Percentiles rank a stretch among this genome's conserved stretches.
These are phyloP conservation scores for Lablab purpureus DNA, from an alignment of 306 rosid genomes.

Conservation along the genomic window DNA sequence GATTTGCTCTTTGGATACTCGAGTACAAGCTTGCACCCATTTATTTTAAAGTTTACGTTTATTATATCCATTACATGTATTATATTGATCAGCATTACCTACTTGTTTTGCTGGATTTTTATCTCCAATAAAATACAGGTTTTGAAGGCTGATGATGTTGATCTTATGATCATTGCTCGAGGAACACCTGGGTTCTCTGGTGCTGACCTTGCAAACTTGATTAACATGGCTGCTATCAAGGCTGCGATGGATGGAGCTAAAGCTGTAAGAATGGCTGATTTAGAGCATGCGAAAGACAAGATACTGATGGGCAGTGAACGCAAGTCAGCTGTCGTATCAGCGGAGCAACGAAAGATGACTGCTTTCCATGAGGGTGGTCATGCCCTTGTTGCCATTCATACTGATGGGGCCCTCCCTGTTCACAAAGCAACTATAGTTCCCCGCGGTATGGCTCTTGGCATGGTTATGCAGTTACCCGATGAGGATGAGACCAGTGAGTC, in stretches of 20 bases:
- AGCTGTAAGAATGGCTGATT: slow-evolving; percentile 81
- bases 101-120: background rate
- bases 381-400: slow-evolving; percentile 86
- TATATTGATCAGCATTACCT: background rate
- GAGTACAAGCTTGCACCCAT: background rate
- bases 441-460: slow-evolving; percentile 81
- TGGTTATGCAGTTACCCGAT: slow-evolving; percentile 82
- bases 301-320: slow-evolving; percentile 93
- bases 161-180: slow-evolving; percentile 74
- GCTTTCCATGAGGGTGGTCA: slow-evolving; percentile 94
- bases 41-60: background rate
- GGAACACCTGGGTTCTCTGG: slow-evolving; percentile 94
- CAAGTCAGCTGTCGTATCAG: slow-evolving; percentile 78
- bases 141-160: slow-evolving; percentile 82
- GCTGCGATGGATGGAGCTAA: slow-evolving; percentile 97
- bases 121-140: slow-evolving; percentile 55
- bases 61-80: background rate
- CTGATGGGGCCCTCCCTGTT: slow-evolving; percentile 84
- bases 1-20: slow-evolving; percentile 16
- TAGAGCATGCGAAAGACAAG: slow-evolving; percentile 85
- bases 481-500: slow-evolving; percentile 72
- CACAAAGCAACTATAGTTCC: slow-evolving; percentile 96
- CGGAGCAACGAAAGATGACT: slow-evolving; percentile 68
- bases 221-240: slow-evolving; percentile 83
- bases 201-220: slow-evolving; percentile 88